Percentiles rank a stretch among this genome's conserved stretches.
phyloP scores from a whole-genome alignment of 1,284 basidiomycete species.

The Butyriboletus appendiculatus region DNA sequence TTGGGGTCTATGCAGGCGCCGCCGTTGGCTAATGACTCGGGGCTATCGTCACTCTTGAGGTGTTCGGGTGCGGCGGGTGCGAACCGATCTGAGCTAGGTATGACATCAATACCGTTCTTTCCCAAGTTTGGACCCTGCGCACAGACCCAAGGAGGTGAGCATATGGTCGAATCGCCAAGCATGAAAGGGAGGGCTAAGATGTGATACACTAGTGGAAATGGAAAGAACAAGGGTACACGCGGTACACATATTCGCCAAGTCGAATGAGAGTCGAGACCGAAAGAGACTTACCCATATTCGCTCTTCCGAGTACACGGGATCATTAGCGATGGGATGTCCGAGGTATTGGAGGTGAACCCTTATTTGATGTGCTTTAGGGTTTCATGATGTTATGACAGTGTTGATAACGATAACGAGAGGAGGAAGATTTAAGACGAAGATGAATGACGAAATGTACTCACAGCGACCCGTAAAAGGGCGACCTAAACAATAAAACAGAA shows the following conservation, averaged over 20 bases:
- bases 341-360: slow-evolving; percentile 96
- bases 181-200: neutral
- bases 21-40: slow-evolving; percentile 33
- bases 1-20: slow-evolving; percentile 29
- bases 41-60: slow-evolving; percentile 38
- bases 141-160: slow-evolving; percentile 5
- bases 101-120: slow-evolving; percentile 79
- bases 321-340: slow-evolving; percentile 92
- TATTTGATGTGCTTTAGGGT: slow-evolving; percentile 81
- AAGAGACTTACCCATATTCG: slow-evolving; percentile 73
- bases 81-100: slow-evolving; percentile 61
- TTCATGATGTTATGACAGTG: slow-evolving; percentile 3
- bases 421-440: neutral
- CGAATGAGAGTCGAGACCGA: neutral
- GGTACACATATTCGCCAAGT: neutral
- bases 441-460: slow-evolving; percentile 41
- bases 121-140: slow-evolving; percentile 71
- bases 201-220: neutral
- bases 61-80: slow-evolving; percentile 67
- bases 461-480: slow-evolving; percentile 86
- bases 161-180: neutral
- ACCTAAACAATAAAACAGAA: slow-evolving; percentile 46
- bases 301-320: slow-evolving; percentile 80
- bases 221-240: neutral
- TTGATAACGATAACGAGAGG: slow-evolving; percentile 2